Conservation (phyloP, 108 stramenopile genomes). For the Asterionellopsis glacialis region DNA sequence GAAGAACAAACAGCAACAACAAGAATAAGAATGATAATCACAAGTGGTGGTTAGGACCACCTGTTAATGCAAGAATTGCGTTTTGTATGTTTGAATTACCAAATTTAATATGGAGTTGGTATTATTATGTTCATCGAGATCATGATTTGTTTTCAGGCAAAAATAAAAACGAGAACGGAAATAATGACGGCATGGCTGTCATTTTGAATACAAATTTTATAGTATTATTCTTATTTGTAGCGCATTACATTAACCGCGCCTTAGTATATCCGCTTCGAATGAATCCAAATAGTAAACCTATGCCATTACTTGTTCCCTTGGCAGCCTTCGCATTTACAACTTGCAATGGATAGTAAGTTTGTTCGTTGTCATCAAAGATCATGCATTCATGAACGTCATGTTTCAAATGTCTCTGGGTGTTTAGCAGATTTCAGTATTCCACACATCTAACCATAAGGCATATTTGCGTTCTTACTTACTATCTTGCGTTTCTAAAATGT, state of each 20-base stretch:
- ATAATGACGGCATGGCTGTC: neutral
- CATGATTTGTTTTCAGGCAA: too few species aligned
- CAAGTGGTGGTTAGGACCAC: slow-evolving; percentile 47
- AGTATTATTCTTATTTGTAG: slow-evolving; percentile 61
- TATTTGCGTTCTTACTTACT: too few species aligned
- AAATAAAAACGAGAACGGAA: slow-evolving; percentile 5
- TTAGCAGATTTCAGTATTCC: neutral
- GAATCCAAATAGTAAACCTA: slow-evolving; percentile 40
- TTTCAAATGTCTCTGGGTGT: too few species aligned
- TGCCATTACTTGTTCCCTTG: slow-evolving; percentile 55
- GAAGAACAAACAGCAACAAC: too few species aligned
- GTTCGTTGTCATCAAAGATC: too few species aligned
- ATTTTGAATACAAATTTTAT: slow-evolving; percentile 4
- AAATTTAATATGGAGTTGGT: slow-evolving; percentile 53
- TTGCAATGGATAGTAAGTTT: slow-evolving; percentile 70
- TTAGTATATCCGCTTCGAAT: slow-evolving; percentile 81
- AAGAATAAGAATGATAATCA: neutral
- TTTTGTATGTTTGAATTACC: slow-evolving; percentile 78
- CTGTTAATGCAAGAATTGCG: slow-evolving; percentile 30
- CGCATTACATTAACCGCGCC: slow-evolving; percentile 86
- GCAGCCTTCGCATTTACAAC: slow-evolving; percentile 47
- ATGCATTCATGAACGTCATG: too few species aligned
- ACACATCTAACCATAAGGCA: too few species aligned
- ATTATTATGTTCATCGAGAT: slow-evolving; percentile 24
- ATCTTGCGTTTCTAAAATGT: too few species aligned